Percentiles rank a stretch among this genome's conserved stretches.
These are phyloP conservation scores for Sclerotinia borealis DNA, from an alignment of 2,329 filamentous ascomycete species.

Conservation along the genomic window DNA sequence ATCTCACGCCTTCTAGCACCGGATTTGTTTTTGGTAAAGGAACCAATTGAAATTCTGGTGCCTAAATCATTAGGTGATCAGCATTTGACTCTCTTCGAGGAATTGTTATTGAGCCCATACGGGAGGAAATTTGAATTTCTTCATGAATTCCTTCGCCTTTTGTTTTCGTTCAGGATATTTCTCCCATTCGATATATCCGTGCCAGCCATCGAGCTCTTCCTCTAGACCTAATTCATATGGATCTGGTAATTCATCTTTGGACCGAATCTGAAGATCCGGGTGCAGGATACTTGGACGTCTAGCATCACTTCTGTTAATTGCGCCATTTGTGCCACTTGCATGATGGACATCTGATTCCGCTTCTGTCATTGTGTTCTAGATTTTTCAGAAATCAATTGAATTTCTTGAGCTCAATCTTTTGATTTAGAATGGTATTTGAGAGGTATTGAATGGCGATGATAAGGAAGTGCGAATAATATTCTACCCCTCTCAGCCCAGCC, in stretches of 20 bases:
- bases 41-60: conserved; percentile 50
- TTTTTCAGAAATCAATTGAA: not conserved
- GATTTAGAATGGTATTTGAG: not conserved
- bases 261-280: conserved; percentile 10
- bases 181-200: conserved; percentile 60
- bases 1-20: conserved; percentile 48
- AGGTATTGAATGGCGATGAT: not conserved
- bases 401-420: not conserved
- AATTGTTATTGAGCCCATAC: not conserved
- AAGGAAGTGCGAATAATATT: not conserved
- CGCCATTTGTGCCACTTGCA: not conserved
- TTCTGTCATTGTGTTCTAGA: not conserved
- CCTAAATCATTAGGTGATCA: conserved; percentile 1
- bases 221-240: conserved; percentile 6
- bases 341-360: not conserved
- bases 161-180: conserved; percentile 62
- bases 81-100: not conserved
- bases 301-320: not conserved
- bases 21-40: conserved; percentile 53
- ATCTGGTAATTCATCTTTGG: conserved; percentile 7
- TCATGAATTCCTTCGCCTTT: conserved; percentile 49
- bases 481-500: not conserved
- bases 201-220: conserved; percentile 12
- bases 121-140: conserved; percentile 43
- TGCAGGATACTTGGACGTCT: conserved; percentile 10